Evolutionary conservation across 306 rosid species (phyloP).

Genomic region (Purshia tridentata): DNA sequence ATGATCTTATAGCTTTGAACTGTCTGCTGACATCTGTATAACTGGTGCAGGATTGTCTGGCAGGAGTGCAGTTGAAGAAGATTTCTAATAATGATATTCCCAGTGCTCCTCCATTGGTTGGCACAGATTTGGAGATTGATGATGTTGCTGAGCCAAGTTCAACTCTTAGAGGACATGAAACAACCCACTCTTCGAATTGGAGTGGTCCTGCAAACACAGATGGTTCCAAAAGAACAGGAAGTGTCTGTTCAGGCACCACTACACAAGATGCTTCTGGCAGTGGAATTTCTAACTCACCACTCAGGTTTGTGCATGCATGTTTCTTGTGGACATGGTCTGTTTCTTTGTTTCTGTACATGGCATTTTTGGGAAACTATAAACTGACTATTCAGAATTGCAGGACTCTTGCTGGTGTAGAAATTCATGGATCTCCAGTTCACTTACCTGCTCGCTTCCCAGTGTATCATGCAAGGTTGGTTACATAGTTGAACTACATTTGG

Average conservation of each 20-base stretch:
- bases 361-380: background rate
- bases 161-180: background rate
- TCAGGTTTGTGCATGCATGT: slow-evolving; percentile 11
- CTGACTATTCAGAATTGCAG: slow-evolving; percentile 18
- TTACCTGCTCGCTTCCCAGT: slow-evolving; percentile 16
- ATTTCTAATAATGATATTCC: background rate
- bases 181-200: background rate
- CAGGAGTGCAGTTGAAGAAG: slow-evolving; percentile 1
- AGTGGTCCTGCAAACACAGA: background rate
- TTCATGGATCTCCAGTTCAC: slow-evolving; percentile 3
- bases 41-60: slow-evolving; percentile 1
- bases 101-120: slow-evolving; percentile 31
- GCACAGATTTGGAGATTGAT: background rate
- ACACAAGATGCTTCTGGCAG: background rate
- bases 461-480: slow-evolving; percentile 31
- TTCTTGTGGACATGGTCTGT: slow-evolving; percentile 4
- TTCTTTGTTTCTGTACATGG: background rate
- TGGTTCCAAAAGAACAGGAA: slow-evolving; percentile 9
- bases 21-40: background rate
- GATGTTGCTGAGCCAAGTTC: slow-evolving; percentile 8
- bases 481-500: slow-evolving; percentile 4
- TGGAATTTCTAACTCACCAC: slow-evolving; percentile 6
- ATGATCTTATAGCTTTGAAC: background rate
- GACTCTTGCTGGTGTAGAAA: slow-evolving; percentile 19
- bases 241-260: background rate